Conservation (phyloP, 139 green algal species). For the Monoraphidium neglectum region DNA sequence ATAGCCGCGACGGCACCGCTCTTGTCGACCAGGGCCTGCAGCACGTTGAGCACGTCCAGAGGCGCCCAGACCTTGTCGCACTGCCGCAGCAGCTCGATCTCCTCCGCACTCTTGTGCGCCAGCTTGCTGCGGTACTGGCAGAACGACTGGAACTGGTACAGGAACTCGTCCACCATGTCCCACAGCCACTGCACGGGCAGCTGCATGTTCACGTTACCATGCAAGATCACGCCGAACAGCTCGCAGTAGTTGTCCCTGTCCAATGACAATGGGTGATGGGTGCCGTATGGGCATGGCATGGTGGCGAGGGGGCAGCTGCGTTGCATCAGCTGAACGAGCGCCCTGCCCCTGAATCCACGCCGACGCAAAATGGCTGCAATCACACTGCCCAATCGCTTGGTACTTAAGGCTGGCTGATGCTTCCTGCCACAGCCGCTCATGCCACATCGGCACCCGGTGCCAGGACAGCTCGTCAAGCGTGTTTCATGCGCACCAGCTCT, state of each 20-base stretch:
- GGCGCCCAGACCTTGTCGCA: conserved; percentile 49
- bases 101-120: conserved; percentile 69
- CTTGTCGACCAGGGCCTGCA: conserved; percentile 90
- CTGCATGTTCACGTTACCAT: conserved; percentile 97
- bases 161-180: conserved; percentile 99
- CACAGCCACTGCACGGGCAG: conserved; percentile 98
- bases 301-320: background rate
- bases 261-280: conserved; percentile 31
- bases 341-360: no score
- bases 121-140: conserved; percentile 85
- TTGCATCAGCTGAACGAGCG: no score
- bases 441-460: no score
- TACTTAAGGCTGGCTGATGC: no score
- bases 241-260: conserved; percentile 96
- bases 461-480: no score
- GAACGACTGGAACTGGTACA: conserved; percentile 98
- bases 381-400: no score
- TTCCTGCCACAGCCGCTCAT: no score
- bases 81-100: conserved; percentile 76
- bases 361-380: no score
- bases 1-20: conserved; percentile 75
- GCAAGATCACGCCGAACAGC: conserved; percentile 90
- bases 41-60: conserved; percentile 72
- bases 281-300: no score
- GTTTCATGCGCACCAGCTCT: conserved; percentile 34